Conservation (phyloP, 495 filamentous ascomycete species). For the Aspergillus sparsus region DNA sequence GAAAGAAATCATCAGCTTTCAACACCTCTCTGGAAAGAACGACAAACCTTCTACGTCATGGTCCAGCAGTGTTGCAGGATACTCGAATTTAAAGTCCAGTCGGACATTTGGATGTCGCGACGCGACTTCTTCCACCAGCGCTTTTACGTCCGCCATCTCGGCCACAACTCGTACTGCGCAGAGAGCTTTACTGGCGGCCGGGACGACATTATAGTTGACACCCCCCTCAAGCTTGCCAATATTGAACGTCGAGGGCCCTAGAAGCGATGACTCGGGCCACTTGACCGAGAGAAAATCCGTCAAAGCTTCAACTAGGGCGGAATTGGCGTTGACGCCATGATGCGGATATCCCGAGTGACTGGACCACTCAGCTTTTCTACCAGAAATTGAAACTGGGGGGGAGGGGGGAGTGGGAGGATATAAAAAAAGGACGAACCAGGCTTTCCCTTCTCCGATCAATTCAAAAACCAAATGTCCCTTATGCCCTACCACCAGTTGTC, state of each 20-base stretch:
- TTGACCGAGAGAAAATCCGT: slow-evolving; percentile 43
- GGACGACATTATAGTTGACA: slow-evolving; percentile 27
- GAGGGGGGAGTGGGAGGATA: slow-evolving; percentile 28
- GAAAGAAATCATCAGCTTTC: not conserved
- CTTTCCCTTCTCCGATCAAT: slow-evolving; percentile 59
- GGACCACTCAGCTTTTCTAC: not conserved
- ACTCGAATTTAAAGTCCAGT: slow-evolving; percentile 24
- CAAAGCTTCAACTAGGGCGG: slow-evolving; percentile 62
- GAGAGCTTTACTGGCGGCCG: slow-evolving; percentile 24
- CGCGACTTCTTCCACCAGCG: slow-evolving; percentile 19
- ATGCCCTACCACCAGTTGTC: slow-evolving; percentile 75
- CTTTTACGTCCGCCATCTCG: slow-evolving; percentile 23
- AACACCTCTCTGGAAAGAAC: not conserved
- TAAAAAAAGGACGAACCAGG: slow-evolving; percentile 47
- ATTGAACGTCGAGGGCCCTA: slow-evolving; percentile 27
- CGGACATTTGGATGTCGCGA: slow-evolving; percentile 19
- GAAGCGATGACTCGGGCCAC: slow-evolving; percentile 17
- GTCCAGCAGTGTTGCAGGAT: slow-evolving; percentile 38
- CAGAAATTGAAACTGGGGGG: not conserved
- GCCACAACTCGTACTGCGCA: slow-evolving; percentile 27
- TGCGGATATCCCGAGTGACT: slow-evolving; percentile 76
- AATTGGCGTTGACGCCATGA: slow-evolving; percentile 71
- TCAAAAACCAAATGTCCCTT: slow-evolving; percentile 67
- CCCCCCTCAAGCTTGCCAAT: slow-evolving; percentile 25
- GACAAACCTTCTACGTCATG: slow-evolving; percentile 54